These are phyloP conservation scores for Xylaria telfairii DNA, from an alignment of 495 filamentous ascomycete genomes.

Conservation along the genomic window DNA sequence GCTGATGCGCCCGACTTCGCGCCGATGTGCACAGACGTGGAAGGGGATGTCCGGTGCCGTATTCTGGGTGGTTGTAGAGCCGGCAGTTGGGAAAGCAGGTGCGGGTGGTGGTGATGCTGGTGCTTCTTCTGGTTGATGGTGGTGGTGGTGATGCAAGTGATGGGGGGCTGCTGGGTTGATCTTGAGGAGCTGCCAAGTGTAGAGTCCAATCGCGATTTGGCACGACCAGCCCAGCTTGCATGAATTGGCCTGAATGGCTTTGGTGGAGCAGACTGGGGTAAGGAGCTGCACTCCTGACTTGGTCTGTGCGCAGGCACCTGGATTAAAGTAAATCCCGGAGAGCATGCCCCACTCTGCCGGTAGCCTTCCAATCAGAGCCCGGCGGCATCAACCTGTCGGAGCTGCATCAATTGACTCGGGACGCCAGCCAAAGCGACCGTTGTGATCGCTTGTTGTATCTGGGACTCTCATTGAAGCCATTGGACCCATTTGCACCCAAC, in stretches of 20 bases:
- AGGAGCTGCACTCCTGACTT: neutral
- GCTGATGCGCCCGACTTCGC: slow-evolving; percentile 27
- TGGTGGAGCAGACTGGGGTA: slow-evolving; percentile 5
- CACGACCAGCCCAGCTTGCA: slow-evolving; percentile 12
- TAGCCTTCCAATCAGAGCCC: slow-evolving; percentile 8
- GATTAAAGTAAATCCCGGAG: slow-evolving; percentile 20
- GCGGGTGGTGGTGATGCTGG: neutral
- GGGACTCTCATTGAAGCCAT: neutral
- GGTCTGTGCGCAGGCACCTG: slow-evolving; percentile 6
- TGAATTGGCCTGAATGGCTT: slow-evolving; percentile 5
- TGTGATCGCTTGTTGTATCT: slow-evolving; percentile 3
- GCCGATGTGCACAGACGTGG: slow-evolving; percentile 13
- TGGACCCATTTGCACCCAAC: slow-evolving; percentile 11
- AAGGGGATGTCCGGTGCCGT: neutral
- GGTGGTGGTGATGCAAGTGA: neutral
- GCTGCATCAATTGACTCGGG: neutral
- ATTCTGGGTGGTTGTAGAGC: neutral
- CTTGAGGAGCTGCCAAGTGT: slow-evolving; percentile 16
- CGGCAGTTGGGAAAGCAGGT: neutral
- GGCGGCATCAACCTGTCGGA: neutral
- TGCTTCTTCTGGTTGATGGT: neutral
- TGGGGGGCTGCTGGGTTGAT: neutral
- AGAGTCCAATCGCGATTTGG: slow-evolving; percentile 26
- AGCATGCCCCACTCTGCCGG: neutral
- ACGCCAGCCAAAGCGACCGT: neutral